A percentile compares a stretch with the other conserved stretches of the same genome.
Conservation (phyloP, 75 land plant genomes). For the Cunninghamia lanceolata region DNA sequence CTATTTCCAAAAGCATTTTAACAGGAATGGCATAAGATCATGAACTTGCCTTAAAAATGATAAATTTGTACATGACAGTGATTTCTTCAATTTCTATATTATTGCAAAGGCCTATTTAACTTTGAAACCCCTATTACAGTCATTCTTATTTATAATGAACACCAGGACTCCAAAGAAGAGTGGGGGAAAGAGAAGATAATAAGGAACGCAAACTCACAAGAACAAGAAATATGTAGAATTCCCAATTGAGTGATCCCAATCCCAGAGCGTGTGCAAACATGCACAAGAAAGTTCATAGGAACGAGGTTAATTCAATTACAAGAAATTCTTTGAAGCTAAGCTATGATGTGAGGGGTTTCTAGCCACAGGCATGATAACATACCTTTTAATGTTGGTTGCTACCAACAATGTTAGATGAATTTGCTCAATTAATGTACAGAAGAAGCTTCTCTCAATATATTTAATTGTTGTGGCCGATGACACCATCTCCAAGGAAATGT, state of each 20-base stretch:
- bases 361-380: neutral
- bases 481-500: conserved; percentile 6
- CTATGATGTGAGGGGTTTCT: neutral
- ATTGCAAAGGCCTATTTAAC: conserved; percentile 2
- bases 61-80: neutral
- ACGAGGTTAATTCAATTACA: neutral
- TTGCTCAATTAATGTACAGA: conserved; percentile 12
- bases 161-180: neutral
- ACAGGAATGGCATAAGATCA: neutral
- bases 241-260: conserved; percentile 9
- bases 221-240: neutral
- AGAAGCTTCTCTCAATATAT: conserved; percentile 7
- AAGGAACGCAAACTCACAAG: conserved; percentile 4
- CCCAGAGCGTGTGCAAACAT: conserved; percentile 2
- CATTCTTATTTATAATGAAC: neutral
- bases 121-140: neutral
- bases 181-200: neutral
- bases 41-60: neutral
- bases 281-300: conserved; percentile 7
- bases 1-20: neutral
- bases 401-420: conserved; percentile 12
- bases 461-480: conserved; percentile 5
- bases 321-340: conserved; percentile 7
- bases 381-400: conserved; percentile 8
- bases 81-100: conserved; percentile 5